Percentiles rank a stretch among this genome's conserved stretches.
These are phyloP conservation scores for Linnemannia elongata DNA, from an alignment of 192 early-diverging fungal species.

Conservation along the genomic window DNA sequence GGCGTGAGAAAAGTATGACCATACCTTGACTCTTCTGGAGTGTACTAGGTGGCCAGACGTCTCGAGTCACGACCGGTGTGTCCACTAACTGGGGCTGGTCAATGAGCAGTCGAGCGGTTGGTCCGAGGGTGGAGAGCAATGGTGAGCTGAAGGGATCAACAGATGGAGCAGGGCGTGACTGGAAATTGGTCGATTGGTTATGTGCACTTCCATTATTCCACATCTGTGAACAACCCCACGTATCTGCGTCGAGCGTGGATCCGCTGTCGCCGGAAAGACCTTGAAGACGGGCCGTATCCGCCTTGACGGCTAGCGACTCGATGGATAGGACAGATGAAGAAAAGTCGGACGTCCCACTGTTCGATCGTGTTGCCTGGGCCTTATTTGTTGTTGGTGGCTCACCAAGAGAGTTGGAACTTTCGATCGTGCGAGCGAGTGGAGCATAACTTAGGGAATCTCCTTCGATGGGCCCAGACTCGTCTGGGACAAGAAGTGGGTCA, in stretches of 20 bases:
- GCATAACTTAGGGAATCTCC: background rate
- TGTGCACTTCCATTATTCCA: background rate
- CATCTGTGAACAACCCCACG: background rate
- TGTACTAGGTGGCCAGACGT: background rate
- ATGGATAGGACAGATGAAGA: background rate
- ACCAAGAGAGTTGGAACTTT: background rate
- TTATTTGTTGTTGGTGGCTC: slow-evolving; percentile 6
- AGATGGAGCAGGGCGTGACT: background rate
- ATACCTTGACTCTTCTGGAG: background rate
- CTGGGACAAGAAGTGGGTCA: background rate
- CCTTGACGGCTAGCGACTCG: background rate
- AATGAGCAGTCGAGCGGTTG: background rate
- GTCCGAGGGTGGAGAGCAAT: background rate
- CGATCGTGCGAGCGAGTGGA: background rate
- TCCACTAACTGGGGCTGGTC: background rate
- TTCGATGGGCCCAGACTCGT: background rate
- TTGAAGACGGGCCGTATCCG: background rate
- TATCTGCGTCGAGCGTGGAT: background rate
- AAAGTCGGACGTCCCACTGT: background rate
- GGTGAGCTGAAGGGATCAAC: background rate
- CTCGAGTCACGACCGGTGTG: background rate
- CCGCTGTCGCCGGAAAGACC: background rate
- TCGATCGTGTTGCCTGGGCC: background rate
- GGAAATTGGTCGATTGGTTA: background rate
- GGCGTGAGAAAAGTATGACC: background rate